Evolutionary conservation across 2,329 filamentous ascomycete species (phyloP).

Genomic region (Colletotrichum sp.): DNA sequence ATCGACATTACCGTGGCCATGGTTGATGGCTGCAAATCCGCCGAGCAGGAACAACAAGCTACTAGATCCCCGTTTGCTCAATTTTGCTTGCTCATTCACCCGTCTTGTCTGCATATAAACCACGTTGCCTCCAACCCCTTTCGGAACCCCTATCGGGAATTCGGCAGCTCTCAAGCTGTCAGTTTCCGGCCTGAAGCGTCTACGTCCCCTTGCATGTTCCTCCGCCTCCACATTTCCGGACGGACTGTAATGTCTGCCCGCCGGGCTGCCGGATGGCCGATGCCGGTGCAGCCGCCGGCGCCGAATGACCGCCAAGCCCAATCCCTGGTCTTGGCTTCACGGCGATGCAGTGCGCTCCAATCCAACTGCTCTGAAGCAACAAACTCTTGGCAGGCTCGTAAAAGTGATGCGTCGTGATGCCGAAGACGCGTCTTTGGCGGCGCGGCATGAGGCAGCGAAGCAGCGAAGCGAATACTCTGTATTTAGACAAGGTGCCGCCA

Average conservation of each 20-base stretch:
- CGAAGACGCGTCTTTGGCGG: neutral
- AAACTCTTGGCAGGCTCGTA: neutral
- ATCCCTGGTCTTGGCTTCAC: neutral
- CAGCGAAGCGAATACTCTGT: neutral
- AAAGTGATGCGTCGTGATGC: neutral
- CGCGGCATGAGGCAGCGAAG: neutral
- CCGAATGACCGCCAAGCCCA: neutral
- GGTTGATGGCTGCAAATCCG: neutral
- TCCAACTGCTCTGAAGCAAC: no score
- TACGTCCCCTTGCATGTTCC: neutral
- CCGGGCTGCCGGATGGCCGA: neutral
- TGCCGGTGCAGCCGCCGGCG: constrained; percentile 11
- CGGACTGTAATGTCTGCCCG: constrained; percentile 1
- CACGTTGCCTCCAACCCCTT: neutral
- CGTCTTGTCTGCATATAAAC: neutral
- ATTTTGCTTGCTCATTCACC: neutral
- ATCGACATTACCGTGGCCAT: neutral
- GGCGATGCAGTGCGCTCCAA: neutral
- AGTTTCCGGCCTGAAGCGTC: neutral
- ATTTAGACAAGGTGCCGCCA: no score
- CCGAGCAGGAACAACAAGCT: constrained; percentile 3
- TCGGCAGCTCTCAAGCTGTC: no score
- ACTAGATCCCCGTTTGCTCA: neutral
- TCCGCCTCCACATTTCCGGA: constrained; percentile 1
- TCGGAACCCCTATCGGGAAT: no score